Evolutionary conservation across 164 flowering plant genomes (phyloP).

Genomic region (Euptelea pleiosperma): DNA sequence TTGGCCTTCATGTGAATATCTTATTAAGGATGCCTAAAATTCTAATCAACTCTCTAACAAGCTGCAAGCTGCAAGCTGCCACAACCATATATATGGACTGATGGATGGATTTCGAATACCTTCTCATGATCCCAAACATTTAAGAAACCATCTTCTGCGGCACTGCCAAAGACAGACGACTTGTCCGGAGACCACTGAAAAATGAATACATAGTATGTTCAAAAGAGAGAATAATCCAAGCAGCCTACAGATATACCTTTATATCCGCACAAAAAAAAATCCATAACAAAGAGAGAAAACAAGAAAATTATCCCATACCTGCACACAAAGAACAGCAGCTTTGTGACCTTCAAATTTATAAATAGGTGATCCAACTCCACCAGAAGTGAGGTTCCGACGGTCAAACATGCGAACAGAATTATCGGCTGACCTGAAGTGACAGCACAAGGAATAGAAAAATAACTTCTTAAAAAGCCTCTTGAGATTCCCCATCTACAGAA

Average conservation of each 20-base stretch:
- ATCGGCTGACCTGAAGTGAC: conserved; percentile 82
- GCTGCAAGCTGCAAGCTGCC: too few relatives aligned
- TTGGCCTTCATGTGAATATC: neutral
- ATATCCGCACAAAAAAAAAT: neutral
- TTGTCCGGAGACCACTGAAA: conserved; percentile 95
- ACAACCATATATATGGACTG: neutral
- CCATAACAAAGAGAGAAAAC: neutral
- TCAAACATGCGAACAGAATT: conserved; percentile 88
- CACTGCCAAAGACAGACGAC: conserved; percentile 89
- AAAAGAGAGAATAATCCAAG: neutral
- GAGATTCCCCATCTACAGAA: too few relatives aligned
- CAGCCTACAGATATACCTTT: neutral
- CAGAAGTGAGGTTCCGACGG: conserved; percentile 76
- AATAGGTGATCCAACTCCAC: conserved; percentile 74
- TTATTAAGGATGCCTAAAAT: neutral
- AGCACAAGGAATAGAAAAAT: neutral
- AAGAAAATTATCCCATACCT: conserved; percentile 37
- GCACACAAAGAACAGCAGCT: conserved; percentile 91
- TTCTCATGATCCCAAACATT: conserved; percentile 78
- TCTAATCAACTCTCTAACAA: neutral
- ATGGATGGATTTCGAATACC: conserved; percentile 24
- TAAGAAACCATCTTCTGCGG: conserved; percentile 77
- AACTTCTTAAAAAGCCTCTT: too few relatives aligned
- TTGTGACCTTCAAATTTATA: conserved; percentile 79
- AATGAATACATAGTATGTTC: conserved; percentile 5